A percentile compares a stretch with the other conserved stretches of the same genome.
Evolutionary conservation across 768 basidiomycete species (phyloP).

Genomic region (Kwoniella newhampshirensis): DNA sequence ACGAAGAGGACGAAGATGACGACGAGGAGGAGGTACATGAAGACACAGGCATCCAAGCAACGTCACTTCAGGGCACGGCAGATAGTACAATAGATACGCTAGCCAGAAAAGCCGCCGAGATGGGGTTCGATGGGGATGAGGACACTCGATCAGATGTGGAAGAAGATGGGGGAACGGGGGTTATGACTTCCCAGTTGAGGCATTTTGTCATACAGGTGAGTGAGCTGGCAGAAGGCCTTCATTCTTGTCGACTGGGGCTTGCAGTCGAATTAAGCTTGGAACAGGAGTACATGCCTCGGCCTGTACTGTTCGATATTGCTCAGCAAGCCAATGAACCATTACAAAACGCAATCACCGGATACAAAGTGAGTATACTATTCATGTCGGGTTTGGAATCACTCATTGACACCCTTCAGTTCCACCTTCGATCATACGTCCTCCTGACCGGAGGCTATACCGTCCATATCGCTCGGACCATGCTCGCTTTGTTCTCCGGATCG

Average conservation of each 20-base stretch:
- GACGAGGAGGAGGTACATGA: conserved; percentile 21
- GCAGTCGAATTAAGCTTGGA: neutral
- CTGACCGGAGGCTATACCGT: conserved; percentile 69
- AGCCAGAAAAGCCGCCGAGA: conserved; percentile 23
- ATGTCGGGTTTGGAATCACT: neutral
- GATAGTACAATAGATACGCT: conserved; percentile 16
- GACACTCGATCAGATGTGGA: conserved; percentile 28
- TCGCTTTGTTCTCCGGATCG: conserved; percentile 81
- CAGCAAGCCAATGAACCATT: conserved; percentile 49
- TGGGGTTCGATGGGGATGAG: conserved; percentile 14
- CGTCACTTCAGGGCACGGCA: neutral
- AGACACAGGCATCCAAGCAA: conserved; percentile 9
- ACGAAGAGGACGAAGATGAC: conserved; percentile 39
- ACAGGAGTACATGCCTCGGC: conserved; percentile 83
- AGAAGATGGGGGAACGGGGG: conserved; percentile 55
- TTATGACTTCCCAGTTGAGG: conserved; percentile 80
- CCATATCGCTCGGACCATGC: conserved; percentile 75
- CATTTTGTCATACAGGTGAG: conserved; percentile 93
- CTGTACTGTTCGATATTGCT: conserved; percentile 72
- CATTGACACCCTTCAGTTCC: conserved; percentile 65
- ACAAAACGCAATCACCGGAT: conserved; percentile 48
- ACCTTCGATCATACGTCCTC: conserved; percentile 76
- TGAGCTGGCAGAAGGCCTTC: no score
- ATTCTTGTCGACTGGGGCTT: no score
- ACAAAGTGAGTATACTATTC: conserved; percentile 36